phyloP scores from a whole-genome alignment of 441 rosid genomes.

The Croton laevigatus region DNA sequence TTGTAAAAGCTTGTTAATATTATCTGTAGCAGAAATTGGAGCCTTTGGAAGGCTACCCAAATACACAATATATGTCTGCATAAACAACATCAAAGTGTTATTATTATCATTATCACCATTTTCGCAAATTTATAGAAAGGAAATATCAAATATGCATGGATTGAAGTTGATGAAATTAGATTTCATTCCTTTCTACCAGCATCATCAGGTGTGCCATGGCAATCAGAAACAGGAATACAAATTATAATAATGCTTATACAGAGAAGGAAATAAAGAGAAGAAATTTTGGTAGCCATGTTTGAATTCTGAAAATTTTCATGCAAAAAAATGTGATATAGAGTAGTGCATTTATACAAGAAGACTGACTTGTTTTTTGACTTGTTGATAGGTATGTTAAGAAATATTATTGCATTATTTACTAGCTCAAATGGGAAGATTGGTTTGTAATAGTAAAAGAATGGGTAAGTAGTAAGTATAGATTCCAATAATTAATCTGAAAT shows the following conservation, averaged over 20 bases:
- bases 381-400: slow-evolving; percentile 2
- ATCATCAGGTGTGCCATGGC: slow-evolving; percentile 8
- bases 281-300: slow-evolving; percentile 1
- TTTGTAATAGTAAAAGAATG: too few relatives aligned
- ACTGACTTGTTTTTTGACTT: not conserved
- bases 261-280: not conserved
- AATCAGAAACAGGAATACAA: not conserved
- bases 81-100: not conserved
- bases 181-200: not conserved
- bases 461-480: too few relatives aligned
- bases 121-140: not conserved
- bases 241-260: not conserved
- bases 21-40: slow-evolving; percentile 22
- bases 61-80: slow-evolving; percentile 39
- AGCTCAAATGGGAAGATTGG: too few relatives aligned
- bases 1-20: slow-evolving; percentile 34
- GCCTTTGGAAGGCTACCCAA: slow-evolving; percentile 38
- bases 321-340: not conserved
- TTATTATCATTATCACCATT: not conserved
- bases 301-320: not conserved
- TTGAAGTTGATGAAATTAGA: not conserved
- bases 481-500: too few relatives aligned
- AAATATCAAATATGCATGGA: not conserved
- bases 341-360: slow-evolving; percentile 2
- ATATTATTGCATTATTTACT: too few relatives aligned